Evolutionary conservation across 495 filamentous ascomycete species (phyloP), one percentile per base, ranked within the genome.

Genomic region (Aspergillus affinis): DNA sequence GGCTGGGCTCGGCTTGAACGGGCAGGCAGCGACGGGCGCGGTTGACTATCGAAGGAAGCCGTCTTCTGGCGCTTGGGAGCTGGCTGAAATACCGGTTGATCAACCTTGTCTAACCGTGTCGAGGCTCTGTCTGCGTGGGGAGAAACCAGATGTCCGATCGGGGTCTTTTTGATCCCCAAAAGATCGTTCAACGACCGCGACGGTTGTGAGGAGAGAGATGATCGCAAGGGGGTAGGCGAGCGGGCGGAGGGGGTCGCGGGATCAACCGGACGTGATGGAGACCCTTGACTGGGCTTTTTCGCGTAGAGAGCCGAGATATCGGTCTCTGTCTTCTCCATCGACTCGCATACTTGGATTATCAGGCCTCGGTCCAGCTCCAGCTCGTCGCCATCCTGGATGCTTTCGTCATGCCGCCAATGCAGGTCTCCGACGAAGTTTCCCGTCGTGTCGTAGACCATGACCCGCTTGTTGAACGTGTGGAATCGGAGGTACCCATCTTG

Each of bases 401-500:
- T 79, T 51, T 80, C 82, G 51, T 81, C 80, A 20, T 87, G 81
- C 45, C 83, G 84, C 90, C 89, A 94, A 67, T 96, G 90, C 26
- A 84, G 84, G 66, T 97, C 93, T 9, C 92, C 93, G 27, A 96
- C 80, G 61, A 87, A 90, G 71, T 94, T 90, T 0, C 90, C 83
- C 18, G 80, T 75, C 17, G 86, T 85, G 69, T 97, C 92, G 65
- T 93, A 93, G 20, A 94, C 89, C 92, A 97, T 96, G 45, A 92
- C 77, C 4, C 92, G 86, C 63, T 88, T 90, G 75, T 97, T 97
- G 81, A 95, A 95, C 2, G 90, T 89, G 69, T 97, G 92, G 67
- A 86, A 96, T 54, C 88, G 85, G 30, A 96, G 81, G 49, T 86
- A 85, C 47, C 93, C 93, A 88, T 97, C 93, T 64, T 93, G 90